Evolutionary conservation across 140 eudicot genomes (phyloP), one percentile per base, ranked within the genome.

Genomic region (Bidens hawaiensis): DNA sequence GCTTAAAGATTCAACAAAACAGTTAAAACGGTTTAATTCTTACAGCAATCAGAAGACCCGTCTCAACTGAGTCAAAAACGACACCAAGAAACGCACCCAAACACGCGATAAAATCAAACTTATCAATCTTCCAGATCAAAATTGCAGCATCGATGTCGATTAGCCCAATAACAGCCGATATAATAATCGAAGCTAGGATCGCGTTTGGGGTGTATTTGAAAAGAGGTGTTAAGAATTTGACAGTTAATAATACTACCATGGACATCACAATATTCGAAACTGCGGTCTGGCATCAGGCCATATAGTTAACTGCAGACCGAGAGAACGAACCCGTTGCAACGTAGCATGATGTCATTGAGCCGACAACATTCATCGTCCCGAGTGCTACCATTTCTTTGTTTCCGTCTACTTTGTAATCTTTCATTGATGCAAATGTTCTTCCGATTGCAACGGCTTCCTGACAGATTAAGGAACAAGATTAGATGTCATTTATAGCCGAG

Each of bases 391-490:
- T 89, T 79, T 89, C 97, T 72, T 81, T 86, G 85, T 89, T 89
- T 48, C 97, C 95, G 62, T 89, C 89, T 34, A 89, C 76, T 70
- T 83, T 82, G 50, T 86, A 89, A 53, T 79, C 95, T 65, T 82
- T 89, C 87, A 86, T 81, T 49, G 86, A 64, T 55, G 97, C 94
- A 76, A 86, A 89, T 30, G 95, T 86, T 86, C 93, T 83, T 48
- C 95, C 95, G n/a, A 89, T 86, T 7, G 97, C 95, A 17, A 83
- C 85, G 3, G 97, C 97, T 89, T 89, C 97, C 97, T 83, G 69
- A 51, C 28, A 60, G 19, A 71, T 40, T 43, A 34, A 30, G 10
- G 1, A 16, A 15, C 8, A 38, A 36, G 43, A 36, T 36, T 34
- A 34, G 43, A 36, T 36, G 45, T 38, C 45, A 38, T n/a, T n/a